Conservation (phyloP, 169 alveolate genomes). For the Plasmodium adleri region DNA sequence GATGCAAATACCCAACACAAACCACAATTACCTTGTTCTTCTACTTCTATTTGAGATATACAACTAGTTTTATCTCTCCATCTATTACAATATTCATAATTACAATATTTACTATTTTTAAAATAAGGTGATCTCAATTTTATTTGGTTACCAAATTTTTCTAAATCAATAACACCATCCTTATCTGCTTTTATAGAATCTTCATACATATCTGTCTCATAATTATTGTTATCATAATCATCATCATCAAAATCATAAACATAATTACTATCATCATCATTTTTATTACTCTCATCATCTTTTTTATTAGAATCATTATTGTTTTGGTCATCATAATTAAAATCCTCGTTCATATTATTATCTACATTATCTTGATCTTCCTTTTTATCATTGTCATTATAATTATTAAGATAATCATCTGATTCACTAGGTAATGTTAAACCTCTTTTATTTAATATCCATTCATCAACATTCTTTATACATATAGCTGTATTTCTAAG, state of each 20-base stretch:
- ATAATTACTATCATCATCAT: not conserved
- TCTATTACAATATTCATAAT: conserved; percentile 37
- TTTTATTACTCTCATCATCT: not conserved
- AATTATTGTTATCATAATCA: not conserved
- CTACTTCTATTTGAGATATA: conserved; percentile 45
- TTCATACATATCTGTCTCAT: conserved; percentile 1
- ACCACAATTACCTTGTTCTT: conserved; percentile 75
- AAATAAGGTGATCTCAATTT: conserved; percentile 43
- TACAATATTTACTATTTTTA: conserved; percentile 33
- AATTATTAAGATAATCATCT: not conserved
- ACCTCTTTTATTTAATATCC: conserved; percentile 52
- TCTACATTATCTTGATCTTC: not conserved
- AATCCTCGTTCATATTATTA: not conserved
- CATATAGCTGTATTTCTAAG: conserved; percentile 64
- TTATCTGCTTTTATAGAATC: not conserved
- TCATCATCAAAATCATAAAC: not conserved
- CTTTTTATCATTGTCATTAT: not conserved
- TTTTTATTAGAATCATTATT: not conserved
- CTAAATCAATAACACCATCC: conserved; percentile 17
- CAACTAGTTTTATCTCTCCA: conserved; percentile 72
- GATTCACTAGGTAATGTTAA: conserved; percentile 10
- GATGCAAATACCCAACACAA: conserved; percentile 67
- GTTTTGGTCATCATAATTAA: not conserved
- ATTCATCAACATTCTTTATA: conserved; percentile 48
- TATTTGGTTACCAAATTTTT: not conserved